Conservation (phyloP, 2,329 filamentous ascomycete species). For the Westerdykella ornata region DNA sequence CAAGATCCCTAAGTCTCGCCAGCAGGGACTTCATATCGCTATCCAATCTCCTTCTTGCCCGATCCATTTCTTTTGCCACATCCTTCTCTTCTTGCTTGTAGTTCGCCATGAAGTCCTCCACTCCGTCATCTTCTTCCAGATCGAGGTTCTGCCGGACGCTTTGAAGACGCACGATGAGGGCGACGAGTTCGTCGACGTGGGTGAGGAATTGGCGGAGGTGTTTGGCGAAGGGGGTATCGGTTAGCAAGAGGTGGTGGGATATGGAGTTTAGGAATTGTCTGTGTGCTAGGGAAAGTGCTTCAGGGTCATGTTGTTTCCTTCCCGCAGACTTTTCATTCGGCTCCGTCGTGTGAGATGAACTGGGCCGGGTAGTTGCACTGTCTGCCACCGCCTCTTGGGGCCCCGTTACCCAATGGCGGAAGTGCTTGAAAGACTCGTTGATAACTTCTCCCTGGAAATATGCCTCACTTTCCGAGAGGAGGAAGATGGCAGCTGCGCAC, state of each 20-base stretch:
- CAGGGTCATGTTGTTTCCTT: constrained; percentile 63
- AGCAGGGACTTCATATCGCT: constrained; percentile 58
- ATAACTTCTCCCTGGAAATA: constrained; percentile 91
- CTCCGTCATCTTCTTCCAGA: constrained; percentile 73
- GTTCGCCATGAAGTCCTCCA: constrained; percentile 51
- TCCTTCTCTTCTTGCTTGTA: constrained; percentile 64
- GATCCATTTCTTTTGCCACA: constrained; percentile 57
- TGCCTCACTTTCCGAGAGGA: constrained; percentile 77
- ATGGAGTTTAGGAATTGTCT: constrained; percentile 66
- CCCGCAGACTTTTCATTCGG: constrained; percentile 1
- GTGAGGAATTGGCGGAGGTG: constrained; percentile 60
- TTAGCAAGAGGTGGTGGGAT: constrained; percentile 59
- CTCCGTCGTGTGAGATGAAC: not conserved
- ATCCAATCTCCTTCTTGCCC: constrained; percentile 59
- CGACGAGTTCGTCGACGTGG: constrained; percentile 74
- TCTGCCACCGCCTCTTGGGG: constrained; percentile 5
- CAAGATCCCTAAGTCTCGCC: constrained; percentile 53
- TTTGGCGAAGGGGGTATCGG: constrained; percentile 56
- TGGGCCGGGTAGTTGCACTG: constrained; percentile 1
- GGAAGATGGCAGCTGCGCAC: constrained; percentile 77
- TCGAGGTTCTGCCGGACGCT: constrained; percentile 71
- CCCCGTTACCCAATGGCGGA: constrained; percentile 63
- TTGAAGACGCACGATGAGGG: constrained; percentile 68
- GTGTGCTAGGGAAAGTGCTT: constrained; percentile 75
- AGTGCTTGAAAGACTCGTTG: constrained; percentile 70